Evolutionary conservation across 768 basidiomycete species (phyloP), one percentile per base, ranked within the genome.

Genomic region (Pisolithus orientalis): DNA sequence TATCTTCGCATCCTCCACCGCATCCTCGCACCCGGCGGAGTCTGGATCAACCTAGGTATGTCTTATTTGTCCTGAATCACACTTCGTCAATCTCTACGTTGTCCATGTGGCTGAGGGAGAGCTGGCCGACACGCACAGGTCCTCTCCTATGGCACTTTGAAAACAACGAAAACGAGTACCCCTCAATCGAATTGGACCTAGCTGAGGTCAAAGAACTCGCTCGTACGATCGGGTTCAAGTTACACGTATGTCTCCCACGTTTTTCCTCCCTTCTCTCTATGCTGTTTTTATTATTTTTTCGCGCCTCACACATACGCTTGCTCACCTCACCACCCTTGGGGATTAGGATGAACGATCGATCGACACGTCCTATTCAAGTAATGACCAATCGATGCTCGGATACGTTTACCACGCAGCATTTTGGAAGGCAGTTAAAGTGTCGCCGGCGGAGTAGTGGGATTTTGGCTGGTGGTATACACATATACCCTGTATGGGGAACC

Each of bases 131-230:
- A 29, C 28, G 7, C 3, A 7, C 7, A 29, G 28, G 7, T 29
- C 28, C 7, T 0, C 71, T 95, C 1, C 70, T 97, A n/a, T 98
- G 95, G 94, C 95, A 98, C 65, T 97, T 85, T 68, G 94, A 97
- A 63, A 94, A 95, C 68, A 93, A 90, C 62, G 76, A 66, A 50
- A 80, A 82, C 39, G 82, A 83, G 28, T 29, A 29, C 28, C 28
- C 28, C 28, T 29, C 28, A 29, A 5, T 29, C 7, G 28, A 7
- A 29, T 29, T 29, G 28, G 28, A 29, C 28, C 28, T 29, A 29
- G 28, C 28, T 29, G 7, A 29, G 8, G 38, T 47, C 21, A 8
- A 47, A 29, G 39, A 60, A 60, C 2, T 97, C 6, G 85, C 83
- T 2, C 74, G 75, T 24, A 70, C 72, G 44, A 79, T 96, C 10